Evolutionary conservation across 345 rosid genomes (phyloP).

Genomic region (Lenwebbia sp.): DNA sequence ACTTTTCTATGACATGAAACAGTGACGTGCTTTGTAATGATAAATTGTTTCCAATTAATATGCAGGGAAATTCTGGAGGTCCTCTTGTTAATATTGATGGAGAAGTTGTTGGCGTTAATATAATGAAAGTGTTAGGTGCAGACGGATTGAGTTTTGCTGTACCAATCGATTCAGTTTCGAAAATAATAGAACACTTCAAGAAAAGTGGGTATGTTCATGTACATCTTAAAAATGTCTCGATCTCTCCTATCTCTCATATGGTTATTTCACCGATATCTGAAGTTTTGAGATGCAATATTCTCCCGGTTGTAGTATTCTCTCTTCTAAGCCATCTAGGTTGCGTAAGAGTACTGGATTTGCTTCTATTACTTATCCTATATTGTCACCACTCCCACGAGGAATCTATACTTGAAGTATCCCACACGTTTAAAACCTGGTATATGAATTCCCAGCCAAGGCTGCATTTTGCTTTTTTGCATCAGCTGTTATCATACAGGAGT

Average conservation of each 20-base stretch:
- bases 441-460: neutral
- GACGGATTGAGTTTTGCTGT: constrained; percentile 77
- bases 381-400: neutral
- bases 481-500: neutral
- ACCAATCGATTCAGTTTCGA: constrained; percentile 68
- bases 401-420: neutral
- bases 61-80: constrained; percentile 93
- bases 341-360: neutral
- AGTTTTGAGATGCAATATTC: neutral
- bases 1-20: neutral
- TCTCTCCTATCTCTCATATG: neutral
- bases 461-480: neutral
- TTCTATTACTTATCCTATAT: neutral
- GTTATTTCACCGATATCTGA: neutral
- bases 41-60: neutral
- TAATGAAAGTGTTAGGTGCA: constrained; percentile 70
- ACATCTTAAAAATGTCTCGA: neutral
- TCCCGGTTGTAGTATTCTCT: neutral
- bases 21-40: neutral
- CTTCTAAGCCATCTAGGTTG: neutral
- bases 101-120: constrained; percentile 82
- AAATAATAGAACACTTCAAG: constrained; percentile 73
- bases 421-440: neutral
- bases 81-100: constrained; percentile 92
- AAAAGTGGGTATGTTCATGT: constrained; percentile 54